These are phyloP conservation scores for Tolypocladium guangdongense DNA, from an alignment of 2,329 filamentous ascomycete genomes.

Conservation along the genomic window DNA sequence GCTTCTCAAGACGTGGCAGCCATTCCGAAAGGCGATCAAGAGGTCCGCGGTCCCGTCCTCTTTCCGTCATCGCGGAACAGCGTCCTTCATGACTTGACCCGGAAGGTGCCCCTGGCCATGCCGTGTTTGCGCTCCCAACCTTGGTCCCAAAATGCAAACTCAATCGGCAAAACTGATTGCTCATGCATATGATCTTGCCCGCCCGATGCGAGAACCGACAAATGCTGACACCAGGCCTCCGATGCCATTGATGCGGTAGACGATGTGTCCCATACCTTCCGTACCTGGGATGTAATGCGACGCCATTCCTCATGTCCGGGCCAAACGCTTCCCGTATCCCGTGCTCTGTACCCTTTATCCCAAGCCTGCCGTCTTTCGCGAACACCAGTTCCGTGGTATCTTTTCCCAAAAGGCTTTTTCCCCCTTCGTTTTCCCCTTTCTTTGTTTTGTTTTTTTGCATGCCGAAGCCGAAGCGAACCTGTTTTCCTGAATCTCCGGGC, in stretches of 20 bases:
- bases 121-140: constrained; percentile 1
- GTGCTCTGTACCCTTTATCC: constrained; percentile 2
- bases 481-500: not conserved
- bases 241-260: constrained; percentile 3
- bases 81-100: not conserved
- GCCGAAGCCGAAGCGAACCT: not conserved
- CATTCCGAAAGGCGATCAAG: not conserved
- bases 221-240: constrained; percentile 3
- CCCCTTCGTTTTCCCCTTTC: not conserved
- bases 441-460: not conserved
- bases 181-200: constrained; percentile 4
- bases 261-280: constrained; percentile 3
- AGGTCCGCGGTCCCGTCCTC: not conserved
- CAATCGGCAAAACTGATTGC: constrained; percentile 1
- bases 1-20: not conserved
- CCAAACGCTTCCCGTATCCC: constrained; percentile 4
- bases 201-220: constrained; percentile 3
- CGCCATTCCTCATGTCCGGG: constrained; percentile 2
- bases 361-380: constrained; percentile 1
- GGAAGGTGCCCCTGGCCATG: constrained; percentile 3
- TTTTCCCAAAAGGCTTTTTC: not conserved
- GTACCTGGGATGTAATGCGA: constrained; percentile 1
- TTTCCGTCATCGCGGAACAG: not conserved
- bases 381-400: constrained; percentile 2
- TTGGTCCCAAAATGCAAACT: constrained; percentile 4